A percentile compares a stretch with the other conserved stretches of the same genome.
Conservation (phyloP, 768 basidiomycete species). For the Kwoniella botswanensis region DNA sequence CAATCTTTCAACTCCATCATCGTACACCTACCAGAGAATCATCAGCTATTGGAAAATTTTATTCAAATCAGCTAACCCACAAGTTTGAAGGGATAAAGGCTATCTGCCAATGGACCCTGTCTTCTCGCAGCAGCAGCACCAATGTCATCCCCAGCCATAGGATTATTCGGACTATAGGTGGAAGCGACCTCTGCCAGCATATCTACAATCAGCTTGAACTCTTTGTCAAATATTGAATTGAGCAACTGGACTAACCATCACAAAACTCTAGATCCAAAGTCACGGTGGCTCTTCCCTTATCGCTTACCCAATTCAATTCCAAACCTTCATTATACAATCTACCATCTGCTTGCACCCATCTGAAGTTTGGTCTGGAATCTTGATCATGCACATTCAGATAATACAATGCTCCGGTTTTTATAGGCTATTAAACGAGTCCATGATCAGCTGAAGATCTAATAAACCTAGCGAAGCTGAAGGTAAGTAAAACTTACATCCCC, state of each 20-base stretch:
- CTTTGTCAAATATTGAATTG: no score
- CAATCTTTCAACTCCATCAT: conserved; percentile 84
- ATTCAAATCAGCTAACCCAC: conserved; percentile 21
- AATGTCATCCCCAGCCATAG: conserved; percentile 79
- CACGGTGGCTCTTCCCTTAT: conserved; percentile 81
- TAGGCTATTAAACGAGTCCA: conserved; percentile 64
- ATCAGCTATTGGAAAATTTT: not conserved
- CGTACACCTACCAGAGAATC: conserved; percentile 64
- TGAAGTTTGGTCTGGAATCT: conserved; percentile 64
- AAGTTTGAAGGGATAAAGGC: conserved; percentile 86
- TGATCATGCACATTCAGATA: conserved; percentile 92
- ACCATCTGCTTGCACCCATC: conserved; percentile 79
- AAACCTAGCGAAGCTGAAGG: not conserved
- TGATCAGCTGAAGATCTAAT: not conserved
- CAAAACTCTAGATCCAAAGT: conserved; percentile 86
- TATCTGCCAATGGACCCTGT: conserved; percentile 63
- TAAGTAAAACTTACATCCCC: conserved; percentile 31
- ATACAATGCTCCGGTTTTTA: conserved; percentile 83
- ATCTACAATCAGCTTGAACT: conserved; percentile 2
- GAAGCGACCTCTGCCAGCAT: conserved; percentile 72
- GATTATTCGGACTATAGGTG: conserved; percentile 79
- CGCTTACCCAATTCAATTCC: conserved; percentile 82
- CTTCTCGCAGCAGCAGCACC: conserved; percentile 78
- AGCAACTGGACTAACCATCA: conserved; percentile 42
- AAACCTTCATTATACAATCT: conserved; percentile 74